These are phyloP conservation scores for Achlya hypogyna DNA, from an alignment of 352 stramenopile genomes.

Conservation along the genomic window DNA sequence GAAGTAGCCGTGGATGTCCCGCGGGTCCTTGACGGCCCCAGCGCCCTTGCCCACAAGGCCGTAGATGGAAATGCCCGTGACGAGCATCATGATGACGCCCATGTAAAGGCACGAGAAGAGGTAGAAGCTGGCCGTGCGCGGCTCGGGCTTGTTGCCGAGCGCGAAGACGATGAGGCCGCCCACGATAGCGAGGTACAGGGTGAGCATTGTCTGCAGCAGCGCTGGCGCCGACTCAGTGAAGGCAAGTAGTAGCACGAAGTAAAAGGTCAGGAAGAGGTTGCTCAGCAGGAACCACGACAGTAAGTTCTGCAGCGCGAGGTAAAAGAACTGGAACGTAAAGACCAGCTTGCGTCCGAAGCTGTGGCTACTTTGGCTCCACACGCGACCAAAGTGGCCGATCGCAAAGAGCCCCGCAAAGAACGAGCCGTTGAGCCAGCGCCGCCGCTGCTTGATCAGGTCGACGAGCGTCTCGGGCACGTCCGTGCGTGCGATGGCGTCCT, in stretches of 20 bases:
- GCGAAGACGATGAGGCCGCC: conserved; percentile 35
- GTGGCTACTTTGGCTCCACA: conserved; percentile 39
- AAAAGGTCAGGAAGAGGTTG: conserved; percentile 44
- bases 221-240: conserved; percentile 26
- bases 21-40: neutral
- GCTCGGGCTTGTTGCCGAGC: conserved; percentile 37
- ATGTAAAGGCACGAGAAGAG: conserved; percentile 37
- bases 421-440: conserved; percentile 49
- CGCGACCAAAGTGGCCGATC: conserved; percentile 41
- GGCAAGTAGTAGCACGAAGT: conserved; percentile 36
- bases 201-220: conserved; percentile 29
- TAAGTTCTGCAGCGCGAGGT: conserved; percentile 32
- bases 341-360: conserved; percentile 31
- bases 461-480: conserved; percentile 42
- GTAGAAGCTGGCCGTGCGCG: conserved; percentile 38
- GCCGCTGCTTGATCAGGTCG: conserved; percentile 50
- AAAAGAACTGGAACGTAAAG: conserved; percentile 35
- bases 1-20: neutral
- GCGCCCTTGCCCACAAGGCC: conserved; percentile 24
- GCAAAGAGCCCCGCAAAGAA: conserved; percentile 55
- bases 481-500: conserved; percentile 40
- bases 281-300: conserved; percentile 37
- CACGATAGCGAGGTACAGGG: conserved; percentile 32
- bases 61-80: conserved; percentile 39
- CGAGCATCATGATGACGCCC: conserved; percentile 36